A percentile compares a stretch with the other conserved stretches of the same genome.
Evolutionary conservation across 495 filamentous ascomycete genomes (phyloP).

Genomic region (Aeminium ludgeri): DNA sequence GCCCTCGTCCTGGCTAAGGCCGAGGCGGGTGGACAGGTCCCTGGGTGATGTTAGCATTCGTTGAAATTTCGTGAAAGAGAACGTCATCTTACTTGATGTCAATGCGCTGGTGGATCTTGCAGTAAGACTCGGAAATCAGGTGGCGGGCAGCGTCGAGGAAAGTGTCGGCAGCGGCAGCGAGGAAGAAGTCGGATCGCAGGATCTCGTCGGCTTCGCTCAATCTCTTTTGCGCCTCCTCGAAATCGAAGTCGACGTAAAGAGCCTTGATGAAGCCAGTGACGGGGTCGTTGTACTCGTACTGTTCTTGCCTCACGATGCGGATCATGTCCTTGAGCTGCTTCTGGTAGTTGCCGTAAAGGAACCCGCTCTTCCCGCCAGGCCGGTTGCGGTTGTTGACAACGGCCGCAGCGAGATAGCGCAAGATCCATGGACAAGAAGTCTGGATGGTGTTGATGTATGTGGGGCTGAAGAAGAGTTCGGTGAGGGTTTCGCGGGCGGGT

Average conservation of each 20-base stretch:
- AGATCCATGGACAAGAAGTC: conserved; percentile 90
- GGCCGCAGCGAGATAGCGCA: conserved; percentile 84
- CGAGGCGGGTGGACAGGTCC: conserved; percentile 77
- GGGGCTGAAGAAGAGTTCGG: conserved; percentile 91
- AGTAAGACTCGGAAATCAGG: conserved; percentile 94
- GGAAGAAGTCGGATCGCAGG: conserved; percentile 87
- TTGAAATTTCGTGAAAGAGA: neutral
- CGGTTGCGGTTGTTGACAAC: conserved; percentile 90
- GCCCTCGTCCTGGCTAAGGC: conserved; percentile 79
- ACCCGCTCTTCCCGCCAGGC: conserved; percentile 22
- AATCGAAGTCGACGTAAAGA: conserved; percentile 94
- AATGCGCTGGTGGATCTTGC: conserved; percentile 98
- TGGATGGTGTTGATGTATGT: conserved; percentile 98
- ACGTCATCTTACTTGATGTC: conserved; percentile 72
- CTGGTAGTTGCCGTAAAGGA: conserved; percentile 53
- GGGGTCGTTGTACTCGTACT: conserved; percentile 91
- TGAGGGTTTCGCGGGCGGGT: conserved; percentile 69
- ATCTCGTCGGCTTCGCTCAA: conserved; percentile 83
- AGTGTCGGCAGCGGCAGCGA: conserved; percentile 61
- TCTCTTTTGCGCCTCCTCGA: conserved; percentile 91
- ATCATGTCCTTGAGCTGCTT: conserved; percentile 96
- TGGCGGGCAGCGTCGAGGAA: conserved; percentile 92
- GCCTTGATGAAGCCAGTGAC: conserved; percentile 93
- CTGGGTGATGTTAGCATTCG: conserved; percentile 20
- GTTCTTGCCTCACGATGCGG: conserved; percentile 85